Conservation (phyloP, 371 early-diverging fungal species). For the Apophysomyces elegans region DNA sequence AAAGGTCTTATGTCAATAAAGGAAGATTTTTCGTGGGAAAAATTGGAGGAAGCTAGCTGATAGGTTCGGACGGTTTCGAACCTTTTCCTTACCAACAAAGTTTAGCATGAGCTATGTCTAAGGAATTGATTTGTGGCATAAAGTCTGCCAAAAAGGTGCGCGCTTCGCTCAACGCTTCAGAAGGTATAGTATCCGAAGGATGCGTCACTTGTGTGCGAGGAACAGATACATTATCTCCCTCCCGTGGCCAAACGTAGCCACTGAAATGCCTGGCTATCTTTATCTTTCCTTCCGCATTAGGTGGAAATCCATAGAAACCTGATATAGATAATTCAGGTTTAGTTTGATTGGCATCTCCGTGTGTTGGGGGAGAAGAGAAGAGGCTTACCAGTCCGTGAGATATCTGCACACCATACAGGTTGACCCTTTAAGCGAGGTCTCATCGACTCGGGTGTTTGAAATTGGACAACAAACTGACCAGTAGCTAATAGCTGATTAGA, state of each 20-base stretch:
- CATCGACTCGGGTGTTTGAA: slow-evolving; percentile 32
- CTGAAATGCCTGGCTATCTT: slow-evolving; percentile 56
- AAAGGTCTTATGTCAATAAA: not conserved
- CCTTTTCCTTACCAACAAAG: slow-evolving; percentile 40
- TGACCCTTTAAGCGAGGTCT: slow-evolving; percentile 17
- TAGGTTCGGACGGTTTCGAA: not conserved
- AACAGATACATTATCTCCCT: slow-evolving; percentile 33
- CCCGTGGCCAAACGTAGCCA: slow-evolving; percentile 49
- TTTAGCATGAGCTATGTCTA: slow-evolving; percentile 37
- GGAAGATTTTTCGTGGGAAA: not conserved
- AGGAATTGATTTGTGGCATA: slow-evolving; percentile 32
- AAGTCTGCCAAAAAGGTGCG: slow-evolving; percentile 40
- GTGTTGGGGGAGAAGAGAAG: not conserved
- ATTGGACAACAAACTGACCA: slow-evolving; percentile 59
- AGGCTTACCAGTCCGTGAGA: slow-evolving; percentile 43
- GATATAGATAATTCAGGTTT: not conserved
- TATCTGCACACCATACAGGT: slow-evolving; percentile 58
- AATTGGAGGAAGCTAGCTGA: not conserved
- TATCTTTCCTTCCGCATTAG: slow-evolving; percentile 46
- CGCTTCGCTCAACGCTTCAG: slow-evolving; percentile 33
- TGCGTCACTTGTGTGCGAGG: slow-evolving; percentile 50
- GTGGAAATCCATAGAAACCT: slow-evolving; percentile 61
- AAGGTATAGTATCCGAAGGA: slow-evolving; percentile 44
- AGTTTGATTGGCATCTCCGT: not conserved
- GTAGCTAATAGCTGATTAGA: slow-evolving; percentile 41